Conservation (phyloP, 2,329 filamentous ascomycete genomes). For the Neophaeococcomyces mojaviensis region DNA sequence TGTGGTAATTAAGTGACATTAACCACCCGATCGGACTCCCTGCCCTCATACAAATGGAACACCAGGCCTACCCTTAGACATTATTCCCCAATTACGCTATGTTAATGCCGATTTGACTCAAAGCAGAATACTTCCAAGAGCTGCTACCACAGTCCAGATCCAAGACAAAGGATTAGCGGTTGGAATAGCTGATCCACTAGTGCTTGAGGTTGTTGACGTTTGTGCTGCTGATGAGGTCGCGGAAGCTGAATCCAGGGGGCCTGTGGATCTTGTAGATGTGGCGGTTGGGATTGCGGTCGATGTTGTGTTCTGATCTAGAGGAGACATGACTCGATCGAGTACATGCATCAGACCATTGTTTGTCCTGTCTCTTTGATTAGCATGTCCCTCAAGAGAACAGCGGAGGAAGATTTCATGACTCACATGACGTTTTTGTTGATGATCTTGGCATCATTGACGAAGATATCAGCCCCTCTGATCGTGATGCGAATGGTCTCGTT, state of each 20-base stretch:
- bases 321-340: conserved; percentile 7
- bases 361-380: conserved; percentile 2
- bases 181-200: background rate
- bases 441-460: conserved; percentile 11
- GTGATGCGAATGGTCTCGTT: conserved; percentile 9
- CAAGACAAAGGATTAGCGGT: background rate
- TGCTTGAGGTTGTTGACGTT: background rate
- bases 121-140: background rate
- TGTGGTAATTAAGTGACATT: too few species aligned
- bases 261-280: background rate
- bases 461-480: conserved; percentile 6
- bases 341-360: conserved; percentile 12
- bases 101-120: too few species aligned
- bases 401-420: background rate
- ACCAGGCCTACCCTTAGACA: too few species aligned
- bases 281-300: background rate
- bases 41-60: too few species aligned
- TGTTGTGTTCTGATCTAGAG: background rate
- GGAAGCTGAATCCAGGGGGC: background rate
- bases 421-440: conserved; percentile 11
- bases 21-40: too few species aligned
- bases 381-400: background rate
- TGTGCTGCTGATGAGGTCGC: background rate
- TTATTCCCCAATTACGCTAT: too few species aligned
- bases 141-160: background rate